Evolutionary conservation across 306 rosid species (phyloP).

Genomic region (Abrus pulchellus): DNA sequence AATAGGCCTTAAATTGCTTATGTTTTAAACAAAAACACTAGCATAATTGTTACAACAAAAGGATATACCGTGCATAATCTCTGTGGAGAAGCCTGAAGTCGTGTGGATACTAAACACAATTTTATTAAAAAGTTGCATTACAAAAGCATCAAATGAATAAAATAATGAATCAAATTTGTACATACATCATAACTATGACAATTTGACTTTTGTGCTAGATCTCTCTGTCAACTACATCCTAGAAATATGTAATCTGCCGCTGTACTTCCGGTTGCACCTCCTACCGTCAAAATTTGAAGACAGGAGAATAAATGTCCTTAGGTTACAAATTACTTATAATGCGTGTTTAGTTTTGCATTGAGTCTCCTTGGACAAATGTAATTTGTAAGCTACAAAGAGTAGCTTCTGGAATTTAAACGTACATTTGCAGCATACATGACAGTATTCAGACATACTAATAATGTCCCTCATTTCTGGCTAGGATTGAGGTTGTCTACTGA

Average conservation of each 20-base stretch:
- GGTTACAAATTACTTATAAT: slow-evolving; percentile 24
- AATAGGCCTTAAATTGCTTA: not conserved
- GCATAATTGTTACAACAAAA: not conserved
- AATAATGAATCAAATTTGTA: slow-evolving; percentile 47
- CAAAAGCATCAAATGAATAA: slow-evolving; percentile 41
- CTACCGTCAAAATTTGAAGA: slow-evolving; percentile 5
- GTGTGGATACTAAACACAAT: not conserved
- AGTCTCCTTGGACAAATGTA: too few relatives aligned
- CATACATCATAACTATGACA: not conserved
- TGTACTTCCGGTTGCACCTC: not conserved
- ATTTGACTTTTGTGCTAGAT: slow-evolving; percentile 30
- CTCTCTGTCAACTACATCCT: slow-evolving; percentile 35
- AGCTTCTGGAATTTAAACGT: too few relatives aligned
- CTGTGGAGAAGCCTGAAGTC: not conserved
- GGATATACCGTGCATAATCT: not conserved
- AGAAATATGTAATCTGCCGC: not conserved
- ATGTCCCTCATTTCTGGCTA: too few relatives aligned
- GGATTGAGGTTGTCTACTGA: slow-evolving; percentile 38
- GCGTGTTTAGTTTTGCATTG: too few relatives aligned
- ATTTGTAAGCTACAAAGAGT: too few relatives aligned
- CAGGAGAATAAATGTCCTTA: not conserved
- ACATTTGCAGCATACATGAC: too few relatives aligned
- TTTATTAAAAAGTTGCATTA: not conserved
- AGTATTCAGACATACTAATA: too few relatives aligned
- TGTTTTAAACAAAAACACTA: not conserved